phyloP scores from a whole-genome alignment of 768 basidiomycete species.

The Tylopilus subfusipes region DNA sequence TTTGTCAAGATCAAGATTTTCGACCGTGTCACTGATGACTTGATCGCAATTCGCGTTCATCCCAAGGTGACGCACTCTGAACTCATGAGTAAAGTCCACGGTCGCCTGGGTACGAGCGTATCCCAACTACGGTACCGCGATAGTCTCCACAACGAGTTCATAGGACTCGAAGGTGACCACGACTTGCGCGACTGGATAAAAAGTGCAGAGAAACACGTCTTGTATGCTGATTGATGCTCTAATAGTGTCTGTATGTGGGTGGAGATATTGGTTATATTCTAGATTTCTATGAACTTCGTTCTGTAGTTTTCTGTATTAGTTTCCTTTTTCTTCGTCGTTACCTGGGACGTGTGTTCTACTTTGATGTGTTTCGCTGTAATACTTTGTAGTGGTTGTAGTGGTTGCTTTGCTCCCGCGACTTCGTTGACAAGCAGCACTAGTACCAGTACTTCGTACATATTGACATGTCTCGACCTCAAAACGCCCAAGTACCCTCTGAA shows the following conservation, averaged over 20 bases:
- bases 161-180: slow-evolving; percentile 59
- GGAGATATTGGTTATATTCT: slow-evolving; percentile 25
- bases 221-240: slow-evolving; percentile 64
- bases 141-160: slow-evolving; percentile 60
- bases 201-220: slow-evolving; percentile 74
- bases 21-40: slow-evolving; percentile 86
- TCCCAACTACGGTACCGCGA: slow-evolving; percentile 70
- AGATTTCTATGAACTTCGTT: slow-evolving; percentile 27
- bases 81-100: slow-evolving; percentile 88
- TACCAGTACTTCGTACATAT: background rate
- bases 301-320: slow-evolving; percentile 8
- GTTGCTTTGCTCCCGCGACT: background rate
- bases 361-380: slow-evolving; percentile 12
- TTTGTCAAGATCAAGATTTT: slow-evolving; percentile 99
- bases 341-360: background rate
- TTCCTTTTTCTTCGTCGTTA: background rate
- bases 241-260: slow-evolving; percentile 5
- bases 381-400: slow-evolving; percentile 2
- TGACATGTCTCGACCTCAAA: slow-evolving; percentile 41
- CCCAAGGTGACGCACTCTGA: slow-evolving; percentile 83
- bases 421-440: background rate
- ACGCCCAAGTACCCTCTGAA: slow-evolving; percentile 40
- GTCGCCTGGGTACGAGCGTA: slow-evolving; percentile 77
- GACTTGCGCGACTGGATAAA: slow-evolving; percentile 73
- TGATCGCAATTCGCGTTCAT: slow-evolving; percentile 96